Evolutionary conservation across 257 asterid species (phyloP).

Genomic region (Gentiana macrophylla): DNA sequence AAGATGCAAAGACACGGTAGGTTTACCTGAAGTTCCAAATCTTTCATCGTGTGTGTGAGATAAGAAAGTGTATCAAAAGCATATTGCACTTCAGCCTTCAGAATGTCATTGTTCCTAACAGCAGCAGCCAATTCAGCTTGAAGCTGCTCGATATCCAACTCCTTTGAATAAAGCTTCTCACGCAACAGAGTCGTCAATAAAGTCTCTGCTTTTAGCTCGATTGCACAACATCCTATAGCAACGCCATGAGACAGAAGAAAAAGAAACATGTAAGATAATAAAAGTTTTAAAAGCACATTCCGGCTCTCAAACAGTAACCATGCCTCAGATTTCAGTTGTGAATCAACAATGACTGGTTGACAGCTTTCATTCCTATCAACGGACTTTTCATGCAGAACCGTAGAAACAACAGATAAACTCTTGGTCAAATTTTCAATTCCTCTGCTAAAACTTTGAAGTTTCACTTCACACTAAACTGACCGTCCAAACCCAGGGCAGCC

Average conservation of each 20-base stretch:
- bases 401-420: constrained; percentile 43
- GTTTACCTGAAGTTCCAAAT: constrained; percentile 75
- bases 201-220: constrained; percentile 81
- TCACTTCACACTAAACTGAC: constrained; percentile 75
- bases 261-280: constrained; percentile 4
- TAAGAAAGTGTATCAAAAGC: constrained; percentile 72
- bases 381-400: constrained; percentile 45
- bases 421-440: constrained; percentile 54
- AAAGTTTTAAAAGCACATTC: neutral
- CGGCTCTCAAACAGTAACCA: constrained; percentile 3
- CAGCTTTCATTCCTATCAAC: constrained; percentile 26
- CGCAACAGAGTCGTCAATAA: constrained; percentile 64
- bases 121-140: constrained; percentile 92
- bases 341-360: constrained; percentile 13
- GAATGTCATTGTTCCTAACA: constrained; percentile 66
- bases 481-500: constrained; percentile 25
- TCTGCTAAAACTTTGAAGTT: constrained; percentile 74
- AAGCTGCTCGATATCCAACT: constrained; percentile 69
- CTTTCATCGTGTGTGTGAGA: constrained; percentile 68
- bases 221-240: constrained; percentile 43
- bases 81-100: constrained; percentile 77
- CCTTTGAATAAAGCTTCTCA: constrained; percentile 84
- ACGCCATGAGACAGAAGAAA: constrained; percentile 9
- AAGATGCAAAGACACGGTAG: neutral
- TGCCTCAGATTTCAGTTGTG: constrained; percentile 49